Evolutionary conservation across 768 basidiomycete species (phyloP), one percentile per base, ranked within the genome.

Genomic region (Thelephora aurantiotincta): DNA sequence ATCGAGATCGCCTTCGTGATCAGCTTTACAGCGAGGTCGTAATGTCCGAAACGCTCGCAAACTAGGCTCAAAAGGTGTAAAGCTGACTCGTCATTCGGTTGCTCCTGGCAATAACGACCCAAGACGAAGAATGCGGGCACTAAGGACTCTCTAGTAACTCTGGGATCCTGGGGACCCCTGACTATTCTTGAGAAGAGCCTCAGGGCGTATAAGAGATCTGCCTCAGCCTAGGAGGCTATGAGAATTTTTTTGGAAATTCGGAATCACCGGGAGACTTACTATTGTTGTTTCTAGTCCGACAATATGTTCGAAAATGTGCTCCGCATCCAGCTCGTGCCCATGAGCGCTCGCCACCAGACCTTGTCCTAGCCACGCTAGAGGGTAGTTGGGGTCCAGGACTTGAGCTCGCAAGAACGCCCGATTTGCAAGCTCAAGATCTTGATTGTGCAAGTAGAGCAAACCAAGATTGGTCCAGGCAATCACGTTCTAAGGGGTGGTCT

Each of bases 331-430:
- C 26, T 71, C 60, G 46, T 87, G 74, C 3, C 73, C 75, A 48
- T 77, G 75, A 30, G 63, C 58, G 14, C 68, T 71, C 41, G 85
- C 85, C 37, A 88, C 70, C 20, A 89, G 62, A 3, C 76, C 84
- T 60, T 93, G 92, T 1, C 91, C 96, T 18, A 94, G 70, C 96
- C 96, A 99, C 6, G 91, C 82, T 18, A 80, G 57, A 0, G 83
- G 72, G 63, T 81, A 83, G 57, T 98, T 94, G 6, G 94, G 89
- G 66, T 98, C 92, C 38, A 92, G 71, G 14, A 83, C 80, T 60
- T 97, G 96, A 9, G 93, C 90, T 49, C 80, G 80, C 56, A 80
- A 72, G 54, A 99, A 78, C 1, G 87, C 82, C 57, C 92, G 80
- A 53, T 82, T 83, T 0, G 94, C 89, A 30, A 98, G 68, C 44